A percentile compares a stretch with the other conserved stretches of the same genome.
These are phyloP conservation scores for Ophiostoma sp. DNA, from an alignment of 2,329 filamentous ascomycete genomes.

Conservation along the genomic window DNA sequence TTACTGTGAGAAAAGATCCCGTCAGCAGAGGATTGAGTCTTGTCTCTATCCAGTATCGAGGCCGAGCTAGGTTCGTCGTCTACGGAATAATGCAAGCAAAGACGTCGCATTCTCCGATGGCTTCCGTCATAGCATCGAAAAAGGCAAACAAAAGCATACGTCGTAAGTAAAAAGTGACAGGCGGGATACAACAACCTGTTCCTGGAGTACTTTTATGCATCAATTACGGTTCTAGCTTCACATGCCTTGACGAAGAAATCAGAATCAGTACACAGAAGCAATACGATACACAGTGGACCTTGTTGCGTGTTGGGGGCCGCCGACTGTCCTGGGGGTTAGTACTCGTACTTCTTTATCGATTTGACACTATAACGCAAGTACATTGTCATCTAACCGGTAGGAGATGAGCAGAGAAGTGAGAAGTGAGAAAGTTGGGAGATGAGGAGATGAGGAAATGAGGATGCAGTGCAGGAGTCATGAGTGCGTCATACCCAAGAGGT, in stretches of 20 bases:
- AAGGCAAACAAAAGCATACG: neutral
- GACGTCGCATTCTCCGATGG: neutral
- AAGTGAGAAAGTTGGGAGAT: no score
- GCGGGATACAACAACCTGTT: constrained; percentile 2
- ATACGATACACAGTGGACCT: no score
- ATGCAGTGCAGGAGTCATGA: neutral
- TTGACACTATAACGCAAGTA: no score
- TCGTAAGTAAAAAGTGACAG: neutral
- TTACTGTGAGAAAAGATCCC: neutral
- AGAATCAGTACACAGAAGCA: neutral
- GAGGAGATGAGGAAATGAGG: neutral
- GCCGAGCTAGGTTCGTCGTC: neutral
- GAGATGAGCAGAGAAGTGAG: no score
- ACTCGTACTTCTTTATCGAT: no score
- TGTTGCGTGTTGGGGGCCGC: no score
- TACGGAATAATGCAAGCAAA: neutral
- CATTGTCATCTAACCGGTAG: no score
- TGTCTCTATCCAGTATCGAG: constrained; percentile 4
- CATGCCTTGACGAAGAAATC: neutral
- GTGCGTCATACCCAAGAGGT: no score
- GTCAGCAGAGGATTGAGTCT: neutral
- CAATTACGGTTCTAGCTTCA: no score
- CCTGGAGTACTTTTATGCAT: neutral
- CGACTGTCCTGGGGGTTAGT: no score
- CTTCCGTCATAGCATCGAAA: neutral